phyloP scores from a whole-genome alignment of 176 grass and related monocot species.

The Tuctoria greenei region DNA sequence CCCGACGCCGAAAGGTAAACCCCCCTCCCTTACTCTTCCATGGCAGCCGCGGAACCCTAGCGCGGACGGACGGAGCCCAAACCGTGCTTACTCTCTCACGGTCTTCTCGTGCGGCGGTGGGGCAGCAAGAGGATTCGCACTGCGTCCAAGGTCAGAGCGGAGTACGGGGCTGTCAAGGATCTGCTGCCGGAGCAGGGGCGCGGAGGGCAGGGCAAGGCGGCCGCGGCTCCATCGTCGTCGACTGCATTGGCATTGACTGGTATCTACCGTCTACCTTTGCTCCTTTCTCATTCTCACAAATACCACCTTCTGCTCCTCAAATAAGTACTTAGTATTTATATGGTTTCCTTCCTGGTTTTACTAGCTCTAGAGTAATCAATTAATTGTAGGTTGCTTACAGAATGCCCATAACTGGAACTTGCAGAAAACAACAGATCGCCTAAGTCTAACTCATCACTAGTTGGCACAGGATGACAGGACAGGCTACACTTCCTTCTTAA shows the following conservation, averaged over 20 bases:
- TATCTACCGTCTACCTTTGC: neutral
- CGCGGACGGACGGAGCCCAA: neutral
- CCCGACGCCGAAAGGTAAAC: slow-evolving; percentile 64
- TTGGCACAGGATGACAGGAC: too few species aligned
- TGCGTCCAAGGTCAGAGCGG: slow-evolving; percentile 74
- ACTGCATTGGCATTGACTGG: slow-evolving; percentile 56
- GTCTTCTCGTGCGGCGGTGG: neutral
- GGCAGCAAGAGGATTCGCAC: slow-evolving; percentile 73
- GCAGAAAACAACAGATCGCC: too few species aligned
- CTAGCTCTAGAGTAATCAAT: neutral
- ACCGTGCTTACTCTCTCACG: neutral
- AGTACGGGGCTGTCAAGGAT: slow-evolving; percentile 69
- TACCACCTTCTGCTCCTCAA: neutral
- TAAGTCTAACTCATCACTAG: too few species aligned
- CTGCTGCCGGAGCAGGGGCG: slow-evolving; percentile 48
- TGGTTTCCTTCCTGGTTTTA: neutral
- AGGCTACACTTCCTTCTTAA: too few species aligned
- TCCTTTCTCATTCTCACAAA: neutral
- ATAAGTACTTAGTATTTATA: neutral
- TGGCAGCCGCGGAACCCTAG: slow-evolving; percentile 37
- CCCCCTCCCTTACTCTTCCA: neutral
- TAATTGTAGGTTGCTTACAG: neutral
- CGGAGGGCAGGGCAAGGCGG: slow-evolving; percentile 43
- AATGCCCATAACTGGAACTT: neutral
- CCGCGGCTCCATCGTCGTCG: slow-evolving; percentile 30